phyloP scores from a whole-genome alignment of 176 grass and related monocot genomes.

The Eragrostis nindensis region DNA sequence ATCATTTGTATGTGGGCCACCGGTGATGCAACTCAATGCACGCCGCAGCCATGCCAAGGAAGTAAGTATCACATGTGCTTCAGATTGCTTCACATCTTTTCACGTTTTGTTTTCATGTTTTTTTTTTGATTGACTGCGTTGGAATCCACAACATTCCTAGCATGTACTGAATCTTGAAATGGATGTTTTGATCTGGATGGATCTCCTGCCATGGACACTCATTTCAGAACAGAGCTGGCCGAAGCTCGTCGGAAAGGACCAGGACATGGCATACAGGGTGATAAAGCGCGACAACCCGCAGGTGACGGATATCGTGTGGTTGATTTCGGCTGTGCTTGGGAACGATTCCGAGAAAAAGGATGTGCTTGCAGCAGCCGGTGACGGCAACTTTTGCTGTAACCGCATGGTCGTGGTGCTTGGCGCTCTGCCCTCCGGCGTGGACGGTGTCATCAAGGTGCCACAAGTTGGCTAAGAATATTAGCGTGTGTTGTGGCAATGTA shows the following conservation, averaged over 20 bases:
- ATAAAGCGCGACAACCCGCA: constrained; percentile 14
- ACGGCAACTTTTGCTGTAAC: constrained; percentile 1
- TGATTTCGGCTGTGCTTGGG: constrained; percentile 3
- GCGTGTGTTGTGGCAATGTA: not conserved
- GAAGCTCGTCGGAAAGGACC: constrained; percentile 28
- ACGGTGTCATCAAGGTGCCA: constrained; percentile 13
- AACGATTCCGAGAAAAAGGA: too few relatives aligned
- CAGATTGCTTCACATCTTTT: too few relatives aligned
- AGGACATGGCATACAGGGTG: not conserved
- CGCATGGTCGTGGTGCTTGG: constrained; percentile 19
- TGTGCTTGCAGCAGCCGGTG: not conserved
- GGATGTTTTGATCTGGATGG: not conserved
- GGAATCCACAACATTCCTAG: too few relatives aligned
- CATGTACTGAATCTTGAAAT: not conserved
- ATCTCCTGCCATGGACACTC: not conserved
- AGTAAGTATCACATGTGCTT: not conserved
- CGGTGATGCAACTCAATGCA: not conserved
- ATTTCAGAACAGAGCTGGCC: constrained; percentile 33
- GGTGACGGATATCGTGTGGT: constrained; percentile 15
- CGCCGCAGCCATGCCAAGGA: not conserved
- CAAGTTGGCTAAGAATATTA: constrained; percentile 1
- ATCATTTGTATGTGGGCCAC: not conserved
- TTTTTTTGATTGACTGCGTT: too few relatives aligned
- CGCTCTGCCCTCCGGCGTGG: not conserved
- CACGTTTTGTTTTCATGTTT: too few relatives aligned